phyloP scores from a whole-genome alignment of 2,329 filamentous ascomycete species.

The Fusarium brevicatenulatum region DNA sequence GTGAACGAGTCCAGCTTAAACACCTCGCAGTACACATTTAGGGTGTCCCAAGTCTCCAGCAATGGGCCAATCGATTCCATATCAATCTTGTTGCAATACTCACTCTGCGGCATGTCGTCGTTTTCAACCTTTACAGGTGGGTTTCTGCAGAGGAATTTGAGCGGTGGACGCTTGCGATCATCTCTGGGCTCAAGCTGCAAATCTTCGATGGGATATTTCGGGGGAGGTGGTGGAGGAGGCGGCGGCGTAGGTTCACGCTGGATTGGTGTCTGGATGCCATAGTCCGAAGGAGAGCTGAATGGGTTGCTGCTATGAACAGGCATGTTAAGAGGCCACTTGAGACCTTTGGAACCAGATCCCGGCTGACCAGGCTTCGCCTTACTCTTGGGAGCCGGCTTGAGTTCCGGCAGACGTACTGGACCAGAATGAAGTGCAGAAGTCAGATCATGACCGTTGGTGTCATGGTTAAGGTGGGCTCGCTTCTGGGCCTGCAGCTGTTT shows the following conservation, averaged over 20 bases:
- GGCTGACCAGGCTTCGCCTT: constrained; percentile 64
- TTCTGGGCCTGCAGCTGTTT: constrained; percentile 76
- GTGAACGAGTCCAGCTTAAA: constrained; percentile 97
- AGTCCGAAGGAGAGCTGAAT: constrained; percentile 57
- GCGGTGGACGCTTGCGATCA: constrained; percentile 72
- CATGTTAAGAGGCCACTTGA: constrained; percentile 50
- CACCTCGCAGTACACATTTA: constrained; percentile 98
- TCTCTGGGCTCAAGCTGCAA: constrained; percentile 79
- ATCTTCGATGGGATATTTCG: constrained; percentile 97
- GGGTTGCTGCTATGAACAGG: constrained; percentile 55
- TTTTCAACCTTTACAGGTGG: constrained; percentile 62
- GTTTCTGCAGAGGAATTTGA: constrained; percentile 81
- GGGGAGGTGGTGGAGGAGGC: constrained; percentile 75
- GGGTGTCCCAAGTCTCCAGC: constrained; percentile 93
- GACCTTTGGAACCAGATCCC: constrained; percentile 54
- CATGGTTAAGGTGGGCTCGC: constrained; percentile 62
- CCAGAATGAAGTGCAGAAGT: constrained; percentile 52
- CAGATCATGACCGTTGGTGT: constrained; percentile 53
- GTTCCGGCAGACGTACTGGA: constrained; percentile 71
- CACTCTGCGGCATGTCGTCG: constrained; percentile 26
- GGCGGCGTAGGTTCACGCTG: constrained; percentile 57
- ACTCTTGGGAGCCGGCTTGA: constrained; percentile 78
- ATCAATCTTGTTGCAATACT: constrained; percentile 63
- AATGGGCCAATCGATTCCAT: constrained; percentile 88
- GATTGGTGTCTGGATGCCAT: constrained; percentile 49